Percentiles rank a stretch among this genome's conserved stretches.
Evolutionary conservation across 805 yeast genomes (phyloP).

Genomic region (Starmerella ratchasimensis): DNA sequence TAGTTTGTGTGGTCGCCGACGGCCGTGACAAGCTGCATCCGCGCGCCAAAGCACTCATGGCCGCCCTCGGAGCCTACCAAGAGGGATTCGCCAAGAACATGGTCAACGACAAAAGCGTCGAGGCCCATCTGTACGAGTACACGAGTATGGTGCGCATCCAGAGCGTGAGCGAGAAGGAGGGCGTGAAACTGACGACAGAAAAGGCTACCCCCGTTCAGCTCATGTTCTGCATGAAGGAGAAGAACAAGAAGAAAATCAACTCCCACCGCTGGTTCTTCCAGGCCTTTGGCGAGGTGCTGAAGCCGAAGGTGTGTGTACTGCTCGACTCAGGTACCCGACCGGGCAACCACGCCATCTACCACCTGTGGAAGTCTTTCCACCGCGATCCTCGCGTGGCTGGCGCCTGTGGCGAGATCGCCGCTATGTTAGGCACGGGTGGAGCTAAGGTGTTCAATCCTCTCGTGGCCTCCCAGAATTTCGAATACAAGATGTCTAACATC

Average conservation of each 20-base stretch:
- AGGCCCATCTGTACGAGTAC: constrained; percentile 83
- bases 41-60: constrained; percentile 62
- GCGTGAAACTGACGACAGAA: constrained; percentile 53
- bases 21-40: constrained; percentile 78
- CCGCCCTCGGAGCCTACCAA: constrained; percentile 82
- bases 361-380: constrained; percentile 77
- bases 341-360: constrained; percentile 66
- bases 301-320: constrained; percentile 71
- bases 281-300: constrained; percentile 69
- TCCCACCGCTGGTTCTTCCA: constrained; percentile 96
- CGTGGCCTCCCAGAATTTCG: constrained; percentile 94
- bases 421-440: constrained; percentile 55
- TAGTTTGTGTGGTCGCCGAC: constrained; percentile 78
- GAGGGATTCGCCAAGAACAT: constrained; percentile 91
- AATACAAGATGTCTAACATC: constrained; percentile 88
- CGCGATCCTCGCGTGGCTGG: constrained; percentile 76
- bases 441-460: constrained; percentile 59
- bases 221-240: constrained; percentile 78
- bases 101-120: constrained; percentile 68
- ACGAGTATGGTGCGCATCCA: constrained; percentile 83
- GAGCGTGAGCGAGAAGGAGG: constrained; percentile 37
- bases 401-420: constrained; percentile 94
- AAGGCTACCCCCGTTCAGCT: constrained; percentile 70
- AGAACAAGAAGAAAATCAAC: constrained; percentile 78
- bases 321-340: constrained; percentile 95